Percentiles rank a stretch among this genome's conserved stretches.
These are phyloP conservation scores for Pleurotus djamor DNA, from an alignment of 768 basidiomycete genomes.

Conservation along the genomic window DNA sequence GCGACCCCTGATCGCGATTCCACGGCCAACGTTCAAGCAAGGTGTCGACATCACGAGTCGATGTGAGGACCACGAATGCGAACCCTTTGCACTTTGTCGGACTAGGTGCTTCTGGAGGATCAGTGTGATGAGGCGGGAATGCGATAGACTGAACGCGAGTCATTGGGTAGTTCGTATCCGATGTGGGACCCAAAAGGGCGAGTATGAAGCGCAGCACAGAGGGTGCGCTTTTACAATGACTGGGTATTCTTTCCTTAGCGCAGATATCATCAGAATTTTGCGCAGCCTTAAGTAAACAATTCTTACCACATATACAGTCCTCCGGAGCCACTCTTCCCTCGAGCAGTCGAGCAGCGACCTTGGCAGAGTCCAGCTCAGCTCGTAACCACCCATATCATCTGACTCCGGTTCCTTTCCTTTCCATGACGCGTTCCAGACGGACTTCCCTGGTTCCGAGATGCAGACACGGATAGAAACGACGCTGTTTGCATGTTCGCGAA, in stretches of 20 bases:
- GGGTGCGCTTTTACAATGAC: slow-evolving; percentile 46
- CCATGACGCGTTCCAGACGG: no score
- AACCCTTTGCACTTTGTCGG: slow-evolving; percentile 70
- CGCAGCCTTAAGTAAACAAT: no score
- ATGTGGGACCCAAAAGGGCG: slow-evolving; percentile 21
- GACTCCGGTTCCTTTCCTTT: no score
- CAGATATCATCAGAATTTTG: no score
- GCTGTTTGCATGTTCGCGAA: no score
- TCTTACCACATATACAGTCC: no score
- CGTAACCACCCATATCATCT: no score
- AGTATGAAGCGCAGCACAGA: slow-evolving; percentile 45
- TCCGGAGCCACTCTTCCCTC: no score
- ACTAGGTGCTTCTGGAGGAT: slow-evolving; percentile 45
- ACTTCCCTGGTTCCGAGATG: no score
- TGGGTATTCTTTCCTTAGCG: slow-evolving; percentile 69
- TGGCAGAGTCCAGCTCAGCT: no score
- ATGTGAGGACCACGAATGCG: slow-evolving; percentile 60
- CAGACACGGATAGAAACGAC: no score
- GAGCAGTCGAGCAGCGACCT: no score
- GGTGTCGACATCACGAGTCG: slow-evolving; percentile 31
- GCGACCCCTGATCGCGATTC: slow-evolving; percentile 25
- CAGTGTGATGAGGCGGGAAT: slow-evolving; percentile 64
- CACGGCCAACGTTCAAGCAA: slow-evolving; percentile 64
- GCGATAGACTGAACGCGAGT: slow-evolving; percentile 47
- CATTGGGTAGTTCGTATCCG: slow-evolving; percentile 7